These are phyloP conservation scores for Verticillium alfalfae DNA, from an alignment of 2,329 filamentous ascomycete species.

Conservation along the genomic window DNA sequence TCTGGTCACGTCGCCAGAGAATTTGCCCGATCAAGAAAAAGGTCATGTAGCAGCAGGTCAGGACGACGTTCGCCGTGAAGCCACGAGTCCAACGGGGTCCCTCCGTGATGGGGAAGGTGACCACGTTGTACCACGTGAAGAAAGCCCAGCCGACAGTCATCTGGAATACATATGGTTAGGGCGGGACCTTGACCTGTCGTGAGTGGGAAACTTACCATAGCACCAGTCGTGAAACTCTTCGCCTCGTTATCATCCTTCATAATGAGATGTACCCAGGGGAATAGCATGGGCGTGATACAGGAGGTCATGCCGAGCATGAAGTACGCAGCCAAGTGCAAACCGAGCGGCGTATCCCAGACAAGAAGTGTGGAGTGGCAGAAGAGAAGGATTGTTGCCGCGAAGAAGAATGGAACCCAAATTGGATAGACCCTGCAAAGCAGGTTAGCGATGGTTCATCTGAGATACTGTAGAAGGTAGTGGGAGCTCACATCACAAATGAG, in stretches of 20 bases:
- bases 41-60: conserved; percentile 19
- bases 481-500: conserved; percentile 16
- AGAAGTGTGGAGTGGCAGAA: conserved; percentile 15
- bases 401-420: conserved; percentile 20
- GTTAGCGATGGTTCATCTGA: background rate
- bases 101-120: conserved; percentile 15
- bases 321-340: conserved; percentile 13
- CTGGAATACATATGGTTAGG: conserved; percentile 5
- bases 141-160: conserved; percentile 22
- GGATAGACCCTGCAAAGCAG: conserved; percentile 14
- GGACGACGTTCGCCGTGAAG: conserved; percentile 14
- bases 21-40: conserved; percentile 24
- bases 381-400: conserved; percentile 14
- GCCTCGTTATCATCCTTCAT: conserved; percentile 16
- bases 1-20: conserved; percentile 21
- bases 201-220: conserved; percentile 13
- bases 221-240: conserved; percentile 16
- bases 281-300: conserved; percentile 16
- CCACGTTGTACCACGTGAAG: conserved; percentile 16
- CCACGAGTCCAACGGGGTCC: conserved; percentile 15
- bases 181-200: background rate
- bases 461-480: background rate
- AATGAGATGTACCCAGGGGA: conserved; percentile 15
- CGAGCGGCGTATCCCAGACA: conserved; percentile 16
- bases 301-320: conserved; percentile 14